Percentiles rank a stretch among this genome's conserved stretches.
Evolutionary conservation across 352 stramenopile genomes (phyloP).

Genomic region (Pythium plurisporium): DNA sequence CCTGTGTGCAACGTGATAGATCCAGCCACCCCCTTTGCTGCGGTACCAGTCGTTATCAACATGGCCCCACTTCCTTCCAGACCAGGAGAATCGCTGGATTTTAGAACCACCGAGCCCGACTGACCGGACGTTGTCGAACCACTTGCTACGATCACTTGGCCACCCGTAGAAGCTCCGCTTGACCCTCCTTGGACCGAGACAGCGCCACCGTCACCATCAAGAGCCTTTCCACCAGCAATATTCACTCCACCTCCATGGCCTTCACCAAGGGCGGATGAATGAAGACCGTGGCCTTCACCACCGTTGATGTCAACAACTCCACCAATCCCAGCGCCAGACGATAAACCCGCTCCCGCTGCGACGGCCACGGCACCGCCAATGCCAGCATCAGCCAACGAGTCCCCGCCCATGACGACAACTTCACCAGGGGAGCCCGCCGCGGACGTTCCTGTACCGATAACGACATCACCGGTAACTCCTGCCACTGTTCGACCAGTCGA

Average conservation of each 20-base stretch:
- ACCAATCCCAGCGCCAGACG: constrained; percentile 45
- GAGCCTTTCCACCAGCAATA: constrained; percentile 17
- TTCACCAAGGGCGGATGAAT: constrained; percentile 17
- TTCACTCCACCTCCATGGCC: constrained; percentile 20
- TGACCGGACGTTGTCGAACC: constrained; percentile 40
- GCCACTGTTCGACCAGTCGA: neutral
- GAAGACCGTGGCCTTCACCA: constrained; percentile 19
- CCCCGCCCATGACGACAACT: constrained; percentile 14
- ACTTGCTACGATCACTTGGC: constrained; percentile 21
- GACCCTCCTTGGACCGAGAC: constrained; percentile 19
- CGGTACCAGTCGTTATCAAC: constrained; percentile 30
- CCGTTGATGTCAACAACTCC: constrained; percentile 28
- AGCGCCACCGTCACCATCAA: constrained; percentile 23
- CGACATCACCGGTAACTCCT: constrained; percentile 35
- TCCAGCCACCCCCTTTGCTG: constrained; percentile 34
- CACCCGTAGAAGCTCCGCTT: constrained; percentile 19
- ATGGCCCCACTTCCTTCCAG: constrained; percentile 42
- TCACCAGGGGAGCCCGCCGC: constrained; percentile 19
- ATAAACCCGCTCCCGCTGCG: constrained; percentile 36
- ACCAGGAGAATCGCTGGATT: constrained; percentile 30
- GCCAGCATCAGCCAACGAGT: constrained; percentile 11
- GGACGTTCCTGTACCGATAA: constrained; percentile 44
- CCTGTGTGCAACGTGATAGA: constrained; percentile 45
- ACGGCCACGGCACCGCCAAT: constrained; percentile 27
- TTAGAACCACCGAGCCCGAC: constrained; percentile 39